A percentile compares a stretch with the other conserved stretches of the same genome.
Evolutionary conservation across 208 protist genomes (phyloP).

Genomic region (Trypanosoma platydactyli): DNA sequence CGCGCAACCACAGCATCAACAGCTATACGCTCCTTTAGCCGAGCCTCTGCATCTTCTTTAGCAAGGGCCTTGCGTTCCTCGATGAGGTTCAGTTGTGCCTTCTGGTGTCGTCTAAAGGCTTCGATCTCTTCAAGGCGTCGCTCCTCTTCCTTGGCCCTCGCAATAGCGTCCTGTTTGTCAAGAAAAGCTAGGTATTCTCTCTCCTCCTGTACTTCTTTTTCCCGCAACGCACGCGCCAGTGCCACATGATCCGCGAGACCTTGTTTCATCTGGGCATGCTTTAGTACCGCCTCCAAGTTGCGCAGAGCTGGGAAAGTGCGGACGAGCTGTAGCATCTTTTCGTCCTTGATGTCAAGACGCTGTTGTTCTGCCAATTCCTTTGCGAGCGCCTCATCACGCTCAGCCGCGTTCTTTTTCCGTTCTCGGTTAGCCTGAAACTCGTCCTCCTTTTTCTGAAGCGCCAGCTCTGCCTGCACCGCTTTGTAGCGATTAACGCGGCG

Average conservation of each 20-base stretch:
- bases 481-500: constrained; percentile 86
- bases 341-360: constrained; percentile 61
- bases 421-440: constrained; percentile 53
- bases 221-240: constrained; percentile 42
- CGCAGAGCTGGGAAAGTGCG: constrained; percentile 78
- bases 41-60: constrained; percentile 57
- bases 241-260: constrained; percentile 73
- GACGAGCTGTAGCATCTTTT: constrained; percentile 89
- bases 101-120: constrained; percentile 73
- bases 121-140: constrained; percentile 55
- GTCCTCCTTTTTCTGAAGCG: constrained; percentile 72
- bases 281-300: constrained; percentile 69
- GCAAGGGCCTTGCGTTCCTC: constrained; percentile 56
- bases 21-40: constrained; percentile 79
- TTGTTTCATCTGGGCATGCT: constrained; percentile 77
- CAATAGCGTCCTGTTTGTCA: constrained; percentile 44
- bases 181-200: constrained; percentile 59
- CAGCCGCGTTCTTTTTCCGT: constrained; percentile 45
- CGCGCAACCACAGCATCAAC: constrained; percentile 87
- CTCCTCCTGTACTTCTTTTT: constrained; percentile 55
- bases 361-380: constrained; percentile 80
- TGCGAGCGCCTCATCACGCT: constrained; percentile 71
- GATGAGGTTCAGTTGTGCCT: constrained; percentile 76
- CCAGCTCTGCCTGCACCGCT: constrained; percentile 83
- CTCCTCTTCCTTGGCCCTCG: constrained; percentile 61